A percentile compares a stretch with the other conserved stretches of the same genome.
phyloP scores from a whole-genome alignment of 1,139 yeast species.

The Hemisphaericaspora xylofermentans region DNA sequence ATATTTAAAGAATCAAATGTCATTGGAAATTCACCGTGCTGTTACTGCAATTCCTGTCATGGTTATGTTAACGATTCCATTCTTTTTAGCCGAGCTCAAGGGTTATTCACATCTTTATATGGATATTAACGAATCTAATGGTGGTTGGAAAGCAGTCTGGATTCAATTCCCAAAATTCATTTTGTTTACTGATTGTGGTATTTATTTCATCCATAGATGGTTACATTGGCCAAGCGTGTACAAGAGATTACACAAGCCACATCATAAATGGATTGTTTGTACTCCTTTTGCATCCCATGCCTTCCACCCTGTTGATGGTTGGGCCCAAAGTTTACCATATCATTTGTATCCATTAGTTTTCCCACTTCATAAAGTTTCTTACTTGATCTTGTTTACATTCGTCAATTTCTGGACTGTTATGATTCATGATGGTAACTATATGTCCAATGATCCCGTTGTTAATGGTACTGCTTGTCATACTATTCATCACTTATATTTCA shows the following conservation, averaged over 20 bases:
- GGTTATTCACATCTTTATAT: conserved; percentile 82
- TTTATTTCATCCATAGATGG: conserved; percentile 88
- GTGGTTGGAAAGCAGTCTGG: conserved; percentile 65
- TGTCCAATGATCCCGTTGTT: conserved; percentile 89
- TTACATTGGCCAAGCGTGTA: conserved; percentile 89
- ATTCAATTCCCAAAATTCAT: conserved; percentile 75
- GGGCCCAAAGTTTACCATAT: conserved; percentile 87
- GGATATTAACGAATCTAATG: conserved; percentile 58
- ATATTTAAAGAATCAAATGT: conserved; percentile 89
- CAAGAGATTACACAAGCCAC: conserved; percentile 92
- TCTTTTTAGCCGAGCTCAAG: conserved; percentile 78
- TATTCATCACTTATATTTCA: conserved; percentile 91
- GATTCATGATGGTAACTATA: conserved; percentile 97
- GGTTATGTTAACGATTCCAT: conserved; percentile 85
- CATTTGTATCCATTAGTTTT: conserved; percentile 86
- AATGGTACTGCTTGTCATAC: conserved; percentile 99
- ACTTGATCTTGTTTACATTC: conserved; percentile 76
- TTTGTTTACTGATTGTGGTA: conserved; percentile 90
- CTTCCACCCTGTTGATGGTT: conserved; percentile 97
- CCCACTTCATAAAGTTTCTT: conserved; percentile 88
- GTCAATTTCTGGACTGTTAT: conserved; percentile 98
- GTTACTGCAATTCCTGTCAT: conserved; percentile 79
- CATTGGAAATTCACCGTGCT: conserved; percentile 78
- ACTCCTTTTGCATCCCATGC: conserved; percentile 99
- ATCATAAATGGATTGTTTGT: conserved; percentile 98